These are phyloP conservation scores for Jaapia argillacea DNA, from an alignment of 768 basidiomycete species.

Conservation along the genomic window DNA sequence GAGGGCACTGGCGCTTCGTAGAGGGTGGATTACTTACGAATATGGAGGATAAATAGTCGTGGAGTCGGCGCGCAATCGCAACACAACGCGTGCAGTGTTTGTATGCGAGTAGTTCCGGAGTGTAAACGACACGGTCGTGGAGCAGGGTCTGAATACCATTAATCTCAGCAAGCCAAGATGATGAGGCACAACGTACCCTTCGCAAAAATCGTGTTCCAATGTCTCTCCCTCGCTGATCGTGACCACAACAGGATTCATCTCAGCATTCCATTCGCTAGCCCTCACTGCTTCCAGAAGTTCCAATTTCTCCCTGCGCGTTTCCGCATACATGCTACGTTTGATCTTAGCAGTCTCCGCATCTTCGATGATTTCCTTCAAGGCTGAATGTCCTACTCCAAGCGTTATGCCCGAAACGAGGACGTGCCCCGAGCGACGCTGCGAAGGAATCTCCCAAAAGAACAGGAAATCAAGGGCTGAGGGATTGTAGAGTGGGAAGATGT, in stretches of 20 bases:
- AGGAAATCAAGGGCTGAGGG: conserved; percentile 64
- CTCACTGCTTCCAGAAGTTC: conserved; percentile 60
- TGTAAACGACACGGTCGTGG: conserved; percentile 40
- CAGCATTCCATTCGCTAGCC: conserved; percentile 64
- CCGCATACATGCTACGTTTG: conserved; percentile 84
- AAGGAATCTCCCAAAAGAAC: conserved; percentile 67
- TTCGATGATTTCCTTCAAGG: conserved; percentile 50
- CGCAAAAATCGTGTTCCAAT: conserved; percentile 53
- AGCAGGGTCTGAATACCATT: conserved; percentile 42
- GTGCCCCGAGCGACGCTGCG: conserved; percentile 51
- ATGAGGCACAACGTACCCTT: conserved; percentile 38
- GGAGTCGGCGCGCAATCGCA: conserved; percentile 32
- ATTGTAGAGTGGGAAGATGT: conserved; percentile 75
- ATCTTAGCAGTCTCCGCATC: conserved; percentile 51
- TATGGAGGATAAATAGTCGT: conserved; percentile 11
- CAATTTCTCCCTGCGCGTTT: conserved; percentile 67
- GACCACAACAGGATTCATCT: conserved; percentile 66
- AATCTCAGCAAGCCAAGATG: too few species aligned
- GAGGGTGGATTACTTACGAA: conserved; percentile 12
- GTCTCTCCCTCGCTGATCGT: conserved; percentile 31
- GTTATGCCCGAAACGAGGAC: conserved; percentile 44
- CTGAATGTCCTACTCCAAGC: conserved; percentile 62
- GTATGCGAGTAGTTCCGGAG: conserved; percentile 69
- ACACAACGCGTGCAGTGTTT: conserved; percentile 43
- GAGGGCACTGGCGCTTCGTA: too few species aligned